Conservation (phyloP, 2,329 filamentous ascomycete species). For the Fusarium burgessii region DNA sequence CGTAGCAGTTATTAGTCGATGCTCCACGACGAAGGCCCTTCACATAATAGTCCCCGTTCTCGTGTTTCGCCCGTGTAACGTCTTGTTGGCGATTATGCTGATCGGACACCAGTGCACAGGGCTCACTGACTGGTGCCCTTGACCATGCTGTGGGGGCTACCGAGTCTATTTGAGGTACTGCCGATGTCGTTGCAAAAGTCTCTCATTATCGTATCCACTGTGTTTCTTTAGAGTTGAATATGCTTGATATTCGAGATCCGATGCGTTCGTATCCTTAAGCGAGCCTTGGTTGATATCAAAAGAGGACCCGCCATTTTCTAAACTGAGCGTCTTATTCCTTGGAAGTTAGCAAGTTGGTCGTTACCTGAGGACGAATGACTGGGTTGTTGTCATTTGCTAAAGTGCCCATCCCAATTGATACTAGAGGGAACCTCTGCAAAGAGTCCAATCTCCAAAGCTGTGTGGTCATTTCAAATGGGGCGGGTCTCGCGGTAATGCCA, state of each 20-base stretch:
- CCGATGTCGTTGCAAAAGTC: conserved; percentile 5
- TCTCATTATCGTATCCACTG: conserved; percentile 2
- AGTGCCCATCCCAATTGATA: conserved; percentile 19
- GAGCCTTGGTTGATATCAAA: not conserved
- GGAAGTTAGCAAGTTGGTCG: conserved; percentile 4
- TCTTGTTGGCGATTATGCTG: conserved; percentile 13
- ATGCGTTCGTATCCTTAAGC: conserved; percentile 10
- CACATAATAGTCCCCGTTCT: conserved; percentile 15
- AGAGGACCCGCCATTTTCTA: not conserved
- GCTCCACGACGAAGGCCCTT: conserved; percentile 15
- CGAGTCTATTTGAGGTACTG: conserved; percentile 9
- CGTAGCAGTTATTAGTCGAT: conserved; percentile 2
- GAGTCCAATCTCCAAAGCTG: conserved; percentile 41
- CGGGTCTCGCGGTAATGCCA: conserved; percentile 39
- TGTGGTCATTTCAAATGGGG: conserved; percentile 41
- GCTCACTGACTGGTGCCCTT: conserved; percentile 1
- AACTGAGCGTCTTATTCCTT: conserved; percentile 10
- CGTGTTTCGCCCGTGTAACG: conserved; percentile 38
- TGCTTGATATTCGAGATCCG: conserved; percentile 9
- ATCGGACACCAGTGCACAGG: not conserved
- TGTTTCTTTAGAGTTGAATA: conserved; percentile 2
- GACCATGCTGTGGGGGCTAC: conserved; percentile 7
- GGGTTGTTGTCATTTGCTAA: conserved; percentile 38
- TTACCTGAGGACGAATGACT: conserved; percentile 12
- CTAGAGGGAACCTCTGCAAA: conserved; percentile 31